Evolutionary conservation across 345 rosid species (phyloP).

Genomic region (Draba incana): DNA sequence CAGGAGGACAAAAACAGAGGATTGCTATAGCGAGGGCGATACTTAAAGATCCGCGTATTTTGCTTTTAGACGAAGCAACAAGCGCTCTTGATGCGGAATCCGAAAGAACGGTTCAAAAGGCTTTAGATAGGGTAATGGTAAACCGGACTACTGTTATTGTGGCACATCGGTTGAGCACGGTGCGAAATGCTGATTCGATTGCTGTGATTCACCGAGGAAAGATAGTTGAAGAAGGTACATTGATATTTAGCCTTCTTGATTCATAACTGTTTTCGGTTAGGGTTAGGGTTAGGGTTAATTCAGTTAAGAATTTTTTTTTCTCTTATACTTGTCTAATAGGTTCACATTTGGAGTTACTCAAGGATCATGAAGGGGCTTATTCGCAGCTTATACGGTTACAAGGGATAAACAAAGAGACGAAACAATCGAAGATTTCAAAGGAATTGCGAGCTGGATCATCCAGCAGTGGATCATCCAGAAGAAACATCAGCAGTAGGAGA

Average conservation of each 20-base stretch:
- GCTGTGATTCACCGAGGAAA: slow-evolving; percentile 75
- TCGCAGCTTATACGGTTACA: slow-evolving; percentile 67
- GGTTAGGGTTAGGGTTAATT: too few relatives aligned
- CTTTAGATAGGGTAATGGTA: slow-evolving; percentile 73
- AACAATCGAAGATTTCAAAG: not conserved
- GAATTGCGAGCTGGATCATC: not conserved
- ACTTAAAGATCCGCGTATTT: slow-evolving; percentile 61
- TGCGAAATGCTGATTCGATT: slow-evolving; percentile 64
- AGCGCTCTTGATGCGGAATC: slow-evolving; percentile 86
- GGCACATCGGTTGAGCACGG: slow-evolving; percentile 76
- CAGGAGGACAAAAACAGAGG: slow-evolving; percentile 91
- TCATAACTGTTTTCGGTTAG: too few relatives aligned
- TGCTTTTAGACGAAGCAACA: slow-evolving; percentile 82
- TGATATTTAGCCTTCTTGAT: not conserved
- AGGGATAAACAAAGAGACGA: slow-evolving; percentile 44
- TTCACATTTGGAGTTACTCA: slow-evolving; percentile 52
- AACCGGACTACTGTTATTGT: slow-evolving; percentile 69
- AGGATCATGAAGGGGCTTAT: slow-evolving; percentile 69
- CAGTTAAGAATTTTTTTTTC: too few relatives aligned
- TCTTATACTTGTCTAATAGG: slow-evolving; percentile 40
- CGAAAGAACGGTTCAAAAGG: slow-evolving; percentile 71
- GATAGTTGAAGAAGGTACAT: slow-evolving; percentile 69
- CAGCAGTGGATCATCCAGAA: slow-evolving; percentile 43
- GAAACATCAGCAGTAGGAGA: slow-evolving; percentile 28
- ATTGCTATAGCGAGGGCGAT: slow-evolving; percentile 81